Evolutionary conservation across 257 asterid genomes (phyloP), one percentile per base, ranked within the genome.

Genomic region (Striga asiatica): DNA sequence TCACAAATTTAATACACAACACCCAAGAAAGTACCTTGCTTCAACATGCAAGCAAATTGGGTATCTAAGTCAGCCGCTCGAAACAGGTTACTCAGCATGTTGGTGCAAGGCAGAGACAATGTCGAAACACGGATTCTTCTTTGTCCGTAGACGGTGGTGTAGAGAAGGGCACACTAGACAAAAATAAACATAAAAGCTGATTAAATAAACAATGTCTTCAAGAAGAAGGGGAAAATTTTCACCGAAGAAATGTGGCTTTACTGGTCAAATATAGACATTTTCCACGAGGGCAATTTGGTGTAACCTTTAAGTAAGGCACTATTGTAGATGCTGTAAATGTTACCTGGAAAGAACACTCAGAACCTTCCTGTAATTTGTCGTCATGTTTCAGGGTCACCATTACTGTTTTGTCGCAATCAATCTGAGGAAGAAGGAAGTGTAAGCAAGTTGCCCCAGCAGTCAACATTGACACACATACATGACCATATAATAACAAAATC

Each of bases 281-380:
- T 68, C n/a, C n/a, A n/a, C n/a, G n/a, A n/a, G 60, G 25, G 54
- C 6, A 41, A 56, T 27, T 28, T 19, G 8, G 42, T 18, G 25
- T 39, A 56, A 23, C 35, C 21, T 46, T 39, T 24, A 45, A 60
- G 50, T 12, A 41, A 27, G 38, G 22, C 25, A 50, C 37, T 54
- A 54, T 18, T 21, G 50, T 58, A 58, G 56, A 29, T 20, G 66
- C 21, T 50, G 32, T 18, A 51, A 49, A 32, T 60, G 22, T 54
- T 71, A 92, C 99, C 97, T 92, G 99, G 76, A 92, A 92, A 65
- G 94, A 62, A 74, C 94, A 92, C 61, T 92, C 97, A 7, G 94
- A 60, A 41, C 94, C 99, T 71, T 92, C 99, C 75, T 82, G 99
- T 79, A 92, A 77, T 71, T 92, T 92, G 66, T 92, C 99, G 50